phyloP scores from a whole-genome alignment of 805 yeast genomes.

The Candida tammaniensis region DNA sequence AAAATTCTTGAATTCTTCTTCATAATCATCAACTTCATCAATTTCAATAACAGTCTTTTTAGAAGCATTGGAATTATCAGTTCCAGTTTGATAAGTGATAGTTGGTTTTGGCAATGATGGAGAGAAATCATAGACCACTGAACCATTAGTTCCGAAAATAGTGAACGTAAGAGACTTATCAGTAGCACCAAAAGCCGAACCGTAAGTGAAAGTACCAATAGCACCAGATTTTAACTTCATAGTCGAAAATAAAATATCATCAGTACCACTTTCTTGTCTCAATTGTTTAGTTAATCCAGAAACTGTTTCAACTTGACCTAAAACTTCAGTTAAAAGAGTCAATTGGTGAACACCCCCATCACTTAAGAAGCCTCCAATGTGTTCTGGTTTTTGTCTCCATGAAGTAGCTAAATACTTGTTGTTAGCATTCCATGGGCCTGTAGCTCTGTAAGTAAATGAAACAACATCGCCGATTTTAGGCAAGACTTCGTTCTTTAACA shows the following conservation, averaged over 20 bases:
- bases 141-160: slow-evolving; percentile 78
- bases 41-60: slow-evolving; percentile 39
- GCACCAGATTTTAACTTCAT: slow-evolving; percentile 56
- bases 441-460: slow-evolving; percentile 69
- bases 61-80: slow-evolving; percentile 48
- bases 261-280: slow-evolving; percentile 73
- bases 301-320: slow-evolving; percentile 71
- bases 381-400: slow-evolving; percentile 91
- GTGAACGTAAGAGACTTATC: slow-evolving; percentile 64
- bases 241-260: slow-evolving; percentile 76
- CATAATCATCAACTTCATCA: slow-evolving; percentile 42
- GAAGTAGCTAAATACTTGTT: slow-evolving; percentile 65
- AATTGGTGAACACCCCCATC: slow-evolving; percentile 98
- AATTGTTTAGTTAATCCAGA: slow-evolving; percentile 78
- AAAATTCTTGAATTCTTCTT: slow-evolving; percentile 48
- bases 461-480: slow-evolving; percentile 70
- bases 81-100: slow-evolving; percentile 33
- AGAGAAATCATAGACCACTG: slow-evolving; percentile 65
- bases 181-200: slow-evolving; percentile 82
- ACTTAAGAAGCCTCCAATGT: slow-evolving; percentile 86
- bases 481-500: slow-evolving; percentile 52
- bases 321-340: slow-evolving; percentile 76
- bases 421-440: slow-evolving; percentile 64
- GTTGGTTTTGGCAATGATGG: slow-evolving; percentile 41
- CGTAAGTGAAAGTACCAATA: slow-evolving; percentile 84